Conservation (phyloP, 2,329 filamentous ascomycete genomes). For the Fusarium palustre region DNA sequence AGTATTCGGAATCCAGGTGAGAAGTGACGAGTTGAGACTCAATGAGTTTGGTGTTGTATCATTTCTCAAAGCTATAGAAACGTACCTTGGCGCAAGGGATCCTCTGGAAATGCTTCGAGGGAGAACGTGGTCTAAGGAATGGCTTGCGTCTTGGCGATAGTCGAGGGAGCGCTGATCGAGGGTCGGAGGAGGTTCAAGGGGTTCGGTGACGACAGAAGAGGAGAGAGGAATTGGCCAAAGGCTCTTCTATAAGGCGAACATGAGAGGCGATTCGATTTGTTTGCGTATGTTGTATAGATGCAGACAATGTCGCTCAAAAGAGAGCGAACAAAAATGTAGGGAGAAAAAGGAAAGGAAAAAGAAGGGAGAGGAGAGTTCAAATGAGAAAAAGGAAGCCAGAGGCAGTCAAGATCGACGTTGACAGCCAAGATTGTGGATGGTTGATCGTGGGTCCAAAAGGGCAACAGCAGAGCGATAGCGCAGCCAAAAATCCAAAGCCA, state of each 20-base stretch:
- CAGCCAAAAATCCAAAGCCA: neutral
- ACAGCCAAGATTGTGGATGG: slow-evolving; percentile 31
- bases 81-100: slow-evolving; percentile 38
- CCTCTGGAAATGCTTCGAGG: slow-evolving; percentile 25
- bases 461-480: neutral
- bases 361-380: slow-evolving; percentile 19
- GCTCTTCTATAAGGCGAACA: slow-evolving; percentile 54
- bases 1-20: slow-evolving; percentile 22
- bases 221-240: slow-evolving; percentile 37
- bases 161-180: slow-evolving; percentile 35
- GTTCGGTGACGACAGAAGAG: slow-evolving; percentile 27
- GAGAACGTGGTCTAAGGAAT: slow-evolving; percentile 25
- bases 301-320: slow-evolving; percentile 37
- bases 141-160: slow-evolving; percentile 18
- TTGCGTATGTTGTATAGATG: neutral
- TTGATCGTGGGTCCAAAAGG: slow-evolving; percentile 41
- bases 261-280: slow-evolving; percentile 42
- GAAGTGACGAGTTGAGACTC: slow-evolving; percentile 35
- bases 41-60: neutral
- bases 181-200: slow-evolving; percentile 20
- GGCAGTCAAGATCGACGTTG: slow-evolving; percentile 42
- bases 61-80: slow-evolving; percentile 18
- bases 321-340: slow-evolving; percentile 25
- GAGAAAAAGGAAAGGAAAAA: slow-evolving; percentile 10
- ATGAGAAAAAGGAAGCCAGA: slow-evolving; percentile 36